Evolutionary conservation across 106 monocot genomes (phyloP), one percentile per base, ranked within the genome.

Genomic region (Chionographis japonica): DNA sequence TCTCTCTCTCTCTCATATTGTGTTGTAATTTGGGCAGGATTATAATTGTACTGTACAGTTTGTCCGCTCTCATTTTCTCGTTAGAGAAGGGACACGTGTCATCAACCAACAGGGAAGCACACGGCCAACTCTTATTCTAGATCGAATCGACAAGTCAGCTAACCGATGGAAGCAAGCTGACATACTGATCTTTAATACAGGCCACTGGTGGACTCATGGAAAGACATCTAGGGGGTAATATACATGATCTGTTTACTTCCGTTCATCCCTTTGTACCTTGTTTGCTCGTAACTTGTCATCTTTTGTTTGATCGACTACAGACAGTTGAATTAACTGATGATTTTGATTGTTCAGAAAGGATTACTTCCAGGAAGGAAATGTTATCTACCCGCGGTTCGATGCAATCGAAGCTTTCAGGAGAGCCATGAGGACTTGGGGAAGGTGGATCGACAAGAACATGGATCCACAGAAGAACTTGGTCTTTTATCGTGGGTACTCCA

Each of bases 131-230:
- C 97, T 97, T 37, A 61, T 61, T 54, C 87, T 97, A 17, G 97
- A 97, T 77, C 84, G 66, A n/a, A 85, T 97, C 14, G 89, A 80
- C 74, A 91, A 89, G 78, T 80, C 89, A 43, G 76, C 95, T 39
- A 58, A 70, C 12, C 78, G 95, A 55, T 95, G 95, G 95, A 95
- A 80, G 71, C 82, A 63, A 58, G 91, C 92, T 54, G 80, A 95
- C 58, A 78, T 95, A 16, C 73, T 95, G 35, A 73, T 95, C 70
- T 95, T 95, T 54, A 95, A 95, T 60, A 95, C 95, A 50, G 95
- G 95, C 39, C 95, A 95, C 61, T 95, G 95, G 95, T 95, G 95
- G 95, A 80, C 79, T 14, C 95, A 95, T 80, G 86, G 87, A 57
- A 97, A 97, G 70, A 97, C 97, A 63, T 78, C 92, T 13, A 92